Evolutionary conservation across 176 grass and related monocot genomes (phyloP).

Genomic region (Melocanna baccifera): DNA sequence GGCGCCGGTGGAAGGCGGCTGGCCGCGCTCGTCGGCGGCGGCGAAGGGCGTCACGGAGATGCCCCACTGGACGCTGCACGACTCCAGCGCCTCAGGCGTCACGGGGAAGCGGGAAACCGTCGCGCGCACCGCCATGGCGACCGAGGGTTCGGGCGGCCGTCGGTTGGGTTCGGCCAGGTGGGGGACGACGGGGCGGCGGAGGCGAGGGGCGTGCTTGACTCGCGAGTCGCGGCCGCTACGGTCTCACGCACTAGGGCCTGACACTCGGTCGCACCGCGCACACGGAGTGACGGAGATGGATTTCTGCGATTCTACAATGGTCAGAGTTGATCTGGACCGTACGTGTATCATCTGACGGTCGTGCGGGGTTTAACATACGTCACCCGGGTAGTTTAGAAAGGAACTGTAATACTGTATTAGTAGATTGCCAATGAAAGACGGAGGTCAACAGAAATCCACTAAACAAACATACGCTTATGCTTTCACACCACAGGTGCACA

Average conservation of each 20-base stretch:
- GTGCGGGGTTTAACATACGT: background rate
- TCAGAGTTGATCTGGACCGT: background rate
- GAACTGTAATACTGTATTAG: too few species aligned
- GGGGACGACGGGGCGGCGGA: background rate
- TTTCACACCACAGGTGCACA: too few species aligned
- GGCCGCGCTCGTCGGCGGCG: conserved; percentile 59
- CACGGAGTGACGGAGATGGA: background rate
- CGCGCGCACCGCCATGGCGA: conserved; percentile 64
- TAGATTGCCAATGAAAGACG: background rate
- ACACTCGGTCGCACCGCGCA: background rate
- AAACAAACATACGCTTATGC: background rate
- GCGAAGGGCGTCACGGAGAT: conserved; percentile 78
- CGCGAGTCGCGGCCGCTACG: background rate
- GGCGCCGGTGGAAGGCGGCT: conserved; percentile 36
- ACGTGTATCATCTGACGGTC: conserved; percentile 2
- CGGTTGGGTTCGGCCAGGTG: background rate
- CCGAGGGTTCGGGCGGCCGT: background rate
- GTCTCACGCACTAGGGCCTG: conserved; percentile 13
- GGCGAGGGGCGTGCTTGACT: background rate
- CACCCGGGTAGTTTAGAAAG: background rate
- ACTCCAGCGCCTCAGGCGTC: conserved; percentile 45
- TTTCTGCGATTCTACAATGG: background rate
- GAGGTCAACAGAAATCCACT: background rate
- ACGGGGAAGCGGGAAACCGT: conserved; percentile 71
- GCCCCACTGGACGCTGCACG: conserved; percentile 73